Conservation (phyloP, 164 flowering plant species). For the Protea cynaroides region DNA sequence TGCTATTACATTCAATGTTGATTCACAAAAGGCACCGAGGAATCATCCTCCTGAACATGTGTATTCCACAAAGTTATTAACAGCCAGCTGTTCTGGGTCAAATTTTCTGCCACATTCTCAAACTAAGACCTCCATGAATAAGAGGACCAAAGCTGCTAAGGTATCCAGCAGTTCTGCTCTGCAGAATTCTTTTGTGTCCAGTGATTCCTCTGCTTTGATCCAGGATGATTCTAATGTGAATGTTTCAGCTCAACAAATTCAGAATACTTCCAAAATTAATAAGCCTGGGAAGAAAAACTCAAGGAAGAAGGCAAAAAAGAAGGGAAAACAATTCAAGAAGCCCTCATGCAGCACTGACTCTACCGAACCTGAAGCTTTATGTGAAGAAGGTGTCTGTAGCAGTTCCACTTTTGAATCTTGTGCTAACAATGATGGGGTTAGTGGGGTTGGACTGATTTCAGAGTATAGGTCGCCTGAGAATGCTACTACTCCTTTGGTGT, state of each 20-base stretch:
- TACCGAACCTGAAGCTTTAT: constrained; percentile 11
- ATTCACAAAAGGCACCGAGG: constrained; percentile 12
- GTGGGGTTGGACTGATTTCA: constrained; percentile 14
- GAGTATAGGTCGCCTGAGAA: constrained; percentile 2
- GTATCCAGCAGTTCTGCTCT: constrained; percentile 14
- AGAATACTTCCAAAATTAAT: constrained; percentile 17
- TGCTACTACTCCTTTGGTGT: constrained; percentile 15
- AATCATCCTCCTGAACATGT: constrained; percentile 13
- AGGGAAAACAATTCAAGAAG: constrained; percentile 31
- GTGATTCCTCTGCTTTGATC: constrained; percentile 18
- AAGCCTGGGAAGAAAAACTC: constrained; percentile 23
- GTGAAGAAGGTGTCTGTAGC: constrained; percentile 18
- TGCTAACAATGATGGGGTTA: constrained; percentile 15
- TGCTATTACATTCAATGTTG: constrained; percentile 14
- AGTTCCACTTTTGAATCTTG: constrained; percentile 22
- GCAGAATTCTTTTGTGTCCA: constrained; percentile 7
- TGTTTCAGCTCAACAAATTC: constrained; percentile 14
- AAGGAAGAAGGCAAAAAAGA: constrained; percentile 40
- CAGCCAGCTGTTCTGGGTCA: constrained; percentile 20
- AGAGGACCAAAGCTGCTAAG: constrained; percentile 15
- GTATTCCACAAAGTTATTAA: constrained; percentile 18
- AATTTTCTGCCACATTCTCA: constrained; percentile 14
- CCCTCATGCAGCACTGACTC: constrained; percentile 11
- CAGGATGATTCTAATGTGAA: constrained; percentile 16
- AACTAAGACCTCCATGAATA: constrained; percentile 16